These are phyloP conservation scores for Plenodomus tracheiphilus DNA, from an alignment of 2,329 filamentous ascomycete species.

Conservation along the genomic window DNA sequence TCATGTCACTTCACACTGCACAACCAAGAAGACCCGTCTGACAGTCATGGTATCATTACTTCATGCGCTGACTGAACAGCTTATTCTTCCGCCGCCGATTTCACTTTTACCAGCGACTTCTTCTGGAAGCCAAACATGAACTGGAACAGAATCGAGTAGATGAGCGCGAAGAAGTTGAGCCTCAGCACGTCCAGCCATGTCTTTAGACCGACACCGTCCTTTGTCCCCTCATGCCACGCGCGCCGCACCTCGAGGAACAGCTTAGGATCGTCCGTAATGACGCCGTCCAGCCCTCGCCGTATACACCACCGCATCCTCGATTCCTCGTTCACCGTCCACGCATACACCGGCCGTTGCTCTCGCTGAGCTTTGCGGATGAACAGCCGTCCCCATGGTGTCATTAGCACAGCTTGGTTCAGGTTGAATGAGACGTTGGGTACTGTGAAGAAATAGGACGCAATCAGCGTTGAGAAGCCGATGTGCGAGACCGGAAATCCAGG, in stretches of 20 bases:
- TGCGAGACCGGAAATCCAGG: constrained; percentile 67
- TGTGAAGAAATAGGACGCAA: constrained; percentile 72
- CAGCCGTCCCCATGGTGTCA: constrained; percentile 65
- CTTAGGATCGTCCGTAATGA: constrained; percentile 83
- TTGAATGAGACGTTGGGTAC: constrained; percentile 76
- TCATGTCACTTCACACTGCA: neutral
- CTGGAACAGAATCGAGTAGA: constrained; percentile 39
- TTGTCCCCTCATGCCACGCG: constrained; percentile 44
- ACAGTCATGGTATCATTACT: neutral
- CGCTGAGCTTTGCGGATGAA: constrained; percentile 67
- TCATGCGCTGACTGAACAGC: no score
- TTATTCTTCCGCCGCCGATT: neutral
- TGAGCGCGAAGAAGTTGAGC: constrained; percentile 38
- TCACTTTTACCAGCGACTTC: constrained; percentile 18
- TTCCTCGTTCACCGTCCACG: constrained; percentile 86
- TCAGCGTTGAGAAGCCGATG: constrained; percentile 67
- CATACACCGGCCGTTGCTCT: constrained; percentile 64
- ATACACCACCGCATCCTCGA: constrained; percentile 83
- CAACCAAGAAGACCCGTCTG: no score
- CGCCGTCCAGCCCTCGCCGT: constrained; percentile 68
- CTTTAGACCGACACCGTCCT: constrained; percentile 31
- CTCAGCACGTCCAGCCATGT: constrained; percentile 37
- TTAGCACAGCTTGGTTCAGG: constrained; percentile 69
- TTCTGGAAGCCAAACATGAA: constrained; percentile 32
- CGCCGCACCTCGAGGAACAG: constrained; percentile 63